Base-by-base conservation (phyloP, 176 grass and related monocot species). In the Musa troglodytarum region DNA sequence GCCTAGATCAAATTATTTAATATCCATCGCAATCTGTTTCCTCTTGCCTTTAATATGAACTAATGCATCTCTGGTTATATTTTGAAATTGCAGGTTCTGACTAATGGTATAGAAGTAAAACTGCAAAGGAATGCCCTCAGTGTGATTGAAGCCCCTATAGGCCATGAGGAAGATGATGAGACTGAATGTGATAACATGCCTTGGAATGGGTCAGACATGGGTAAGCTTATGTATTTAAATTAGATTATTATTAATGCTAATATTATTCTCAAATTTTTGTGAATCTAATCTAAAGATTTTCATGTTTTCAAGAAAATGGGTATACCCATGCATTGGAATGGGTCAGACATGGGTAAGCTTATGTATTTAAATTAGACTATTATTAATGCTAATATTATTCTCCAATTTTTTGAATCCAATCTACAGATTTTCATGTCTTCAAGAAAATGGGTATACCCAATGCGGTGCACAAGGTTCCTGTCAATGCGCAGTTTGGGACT, bases 61-160 rank as follows among this genome's bases (percentile, higher is more conserved):
- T 61, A 61, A 61, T 61, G 14, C 57, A 61, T n/a, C 17, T 8
- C 57, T 61, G 9, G n/a, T 61, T 61, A n/a, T 61, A n/a, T 29
- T 29, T 24, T 25, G 1, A 66, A 67, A 67, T 67, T 12, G 6
- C 64, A 67, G 64, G 64, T 67, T 29, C 64, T 67, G 26, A 67
- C 64, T 67, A 67, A 67, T 67, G 64, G 64, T 10, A 67, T 67
- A 29, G 64, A 67, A 67, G 64, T 67, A 25, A 67, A 67, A 67
- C 64, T 67, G 64, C 64, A 67, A 67, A 67, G 64, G 15, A 67
- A 67, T 34, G 64, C 64, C 64, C 64, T 67, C 15, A 67, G 64
- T 23, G 64, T 67, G 11, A 28, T 67, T 67, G 64, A 67, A 29
- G 64, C 64, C 1, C 64, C 64, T 14, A 67, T 25, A 29, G 64